Conservation (phyloP, 805 yeast species). For the Scheffersomyces stipitis region DNA sequence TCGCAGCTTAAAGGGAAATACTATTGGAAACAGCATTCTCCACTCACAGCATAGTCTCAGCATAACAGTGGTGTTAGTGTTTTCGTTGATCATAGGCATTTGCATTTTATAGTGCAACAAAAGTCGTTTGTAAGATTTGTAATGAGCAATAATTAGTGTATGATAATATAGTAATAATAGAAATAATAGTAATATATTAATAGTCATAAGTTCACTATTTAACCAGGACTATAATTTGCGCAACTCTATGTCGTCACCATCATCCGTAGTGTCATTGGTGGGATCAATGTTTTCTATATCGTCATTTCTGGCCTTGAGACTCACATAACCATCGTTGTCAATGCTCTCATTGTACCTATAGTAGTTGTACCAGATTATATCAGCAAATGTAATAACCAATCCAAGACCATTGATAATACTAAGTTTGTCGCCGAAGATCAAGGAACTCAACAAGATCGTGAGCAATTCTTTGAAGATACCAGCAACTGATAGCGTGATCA, state of each 20-base stretch:
- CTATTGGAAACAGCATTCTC: too few species aligned
- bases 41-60: too few species aligned
- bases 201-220: background rate
- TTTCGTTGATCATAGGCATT: too few species aligned
- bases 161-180: too few species aligned
- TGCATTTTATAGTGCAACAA: too few species aligned
- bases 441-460: conserved; percentile 68
- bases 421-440: conserved; percentile 74
- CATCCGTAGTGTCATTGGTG: conserved; percentile 2
- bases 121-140: too few species aligned
- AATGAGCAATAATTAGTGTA: too few species aligned
- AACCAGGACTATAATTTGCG: background rate
- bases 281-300: conserved; percentile 3
- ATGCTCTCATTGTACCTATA: conserved; percentile 44
- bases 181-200: too few species aligned
- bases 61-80: too few species aligned
- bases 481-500: conserved; percentile 82
- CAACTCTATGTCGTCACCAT: background rate
- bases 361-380: conserved; percentile 81
- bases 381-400: conserved; percentile 67
- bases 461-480: conserved; percentile 92
- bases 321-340: conserved; percentile 2
- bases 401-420: conserved; percentile 72
- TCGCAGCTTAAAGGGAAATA: too few species aligned
- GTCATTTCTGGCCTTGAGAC: background rate